A percentile compares a stretch with the other conserved stretches of the same genome.
Evolutionary conservation across 2,329 filamentous ascomycete species (phyloP).

Genomic region (Dryadomyces sulphureus): DNA sequence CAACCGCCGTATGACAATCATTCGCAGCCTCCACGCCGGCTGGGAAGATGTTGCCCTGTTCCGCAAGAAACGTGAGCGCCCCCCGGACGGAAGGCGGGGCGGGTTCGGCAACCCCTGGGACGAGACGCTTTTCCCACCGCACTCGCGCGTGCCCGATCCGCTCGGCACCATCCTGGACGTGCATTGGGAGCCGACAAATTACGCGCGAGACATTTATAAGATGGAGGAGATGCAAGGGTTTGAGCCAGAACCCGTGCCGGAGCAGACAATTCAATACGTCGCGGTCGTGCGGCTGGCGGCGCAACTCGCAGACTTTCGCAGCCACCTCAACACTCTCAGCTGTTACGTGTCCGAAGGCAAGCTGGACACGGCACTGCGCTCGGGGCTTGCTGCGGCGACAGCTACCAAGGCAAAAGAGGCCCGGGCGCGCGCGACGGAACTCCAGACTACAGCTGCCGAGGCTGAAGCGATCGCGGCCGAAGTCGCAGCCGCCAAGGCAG

Average conservation of each 20-base stretch:
- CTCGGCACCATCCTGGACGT: neutral
- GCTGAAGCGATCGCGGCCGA: neutral
- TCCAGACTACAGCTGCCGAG: neutral
- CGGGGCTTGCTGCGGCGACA: neutral
- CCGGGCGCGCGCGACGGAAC: neutral
- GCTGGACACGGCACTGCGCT: neutral
- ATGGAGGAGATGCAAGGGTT: neutral
- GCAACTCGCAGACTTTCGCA: neutral
- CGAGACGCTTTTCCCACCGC: neutral
- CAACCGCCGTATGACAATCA: neutral
- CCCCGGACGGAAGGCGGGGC: neutral
- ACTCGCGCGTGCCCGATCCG: neutral
- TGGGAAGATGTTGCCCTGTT: neutral
- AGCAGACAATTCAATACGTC: neutral
- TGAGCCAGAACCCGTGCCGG: neutral
- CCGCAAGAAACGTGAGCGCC: neutral
- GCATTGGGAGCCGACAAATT: neutral
- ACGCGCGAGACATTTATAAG: neutral
- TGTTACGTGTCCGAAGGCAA: neutral
- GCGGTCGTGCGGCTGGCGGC: neutral
- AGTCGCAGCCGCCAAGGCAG: neutral
- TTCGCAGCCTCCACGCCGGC: neutral
- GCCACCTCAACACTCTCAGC: neutral
- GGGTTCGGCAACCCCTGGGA: neutral
- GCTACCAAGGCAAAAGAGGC: neutral